Conservation (phyloP, 371 early-diverging fungal species). For the Rhizopus arrhizus region DNA sequence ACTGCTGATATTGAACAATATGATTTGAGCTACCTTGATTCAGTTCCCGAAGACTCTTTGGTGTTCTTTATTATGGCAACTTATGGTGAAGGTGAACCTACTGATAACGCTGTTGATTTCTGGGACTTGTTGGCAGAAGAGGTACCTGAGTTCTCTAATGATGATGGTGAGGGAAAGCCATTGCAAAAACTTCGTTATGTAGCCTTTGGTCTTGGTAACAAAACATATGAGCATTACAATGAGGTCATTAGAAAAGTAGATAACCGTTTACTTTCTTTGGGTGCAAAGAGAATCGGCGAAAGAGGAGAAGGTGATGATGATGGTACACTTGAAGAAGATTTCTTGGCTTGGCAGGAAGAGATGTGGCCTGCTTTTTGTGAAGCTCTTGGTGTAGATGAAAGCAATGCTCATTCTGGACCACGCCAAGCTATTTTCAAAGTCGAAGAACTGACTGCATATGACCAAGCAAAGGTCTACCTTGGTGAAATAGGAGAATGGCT, state of each 20-base stretch:
- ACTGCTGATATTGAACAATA: slow-evolving; percentile 87
- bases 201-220: slow-evolving; percentile 95
- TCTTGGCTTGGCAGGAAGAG: slow-evolving; percentile 88
- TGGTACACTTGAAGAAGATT: slow-evolving; percentile 93
- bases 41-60: slow-evolving; percentile 62
- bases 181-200: slow-evolving; percentile 72
- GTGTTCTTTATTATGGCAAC: slow-evolving; percentile 88
- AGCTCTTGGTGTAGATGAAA: slow-evolving; percentile 69
- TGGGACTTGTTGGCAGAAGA: slow-evolving; percentile 77
- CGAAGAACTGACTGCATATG: slow-evolving; percentile 38
- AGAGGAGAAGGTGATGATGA: slow-evolving; percentile 97
- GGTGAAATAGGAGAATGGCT: slow-evolving; percentile 64
- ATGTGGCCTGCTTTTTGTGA: slow-evolving; percentile 80
- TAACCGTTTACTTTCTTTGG: slow-evolving; percentile 63
- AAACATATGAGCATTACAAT: slow-evolving; percentile 96
- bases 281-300: slow-evolving; percentile 78
- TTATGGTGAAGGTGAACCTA: slow-evolving; percentile 91
- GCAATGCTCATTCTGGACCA: slow-evolving; percentile 38
- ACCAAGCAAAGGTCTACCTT: slow-evolving; percentile 52
- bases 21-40: slow-evolving; percentile 77
- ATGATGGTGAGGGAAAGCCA: slow-evolving; percentile 45
- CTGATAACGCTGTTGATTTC: slow-evolving; percentile 91
- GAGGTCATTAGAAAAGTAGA: slow-evolving; percentile 74
- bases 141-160: slow-evolving; percentile 68
- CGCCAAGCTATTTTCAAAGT: slow-evolving; percentile 51